Conservation (phyloP, 441 rosid genomes). For the Erodium texanum region DNA sequence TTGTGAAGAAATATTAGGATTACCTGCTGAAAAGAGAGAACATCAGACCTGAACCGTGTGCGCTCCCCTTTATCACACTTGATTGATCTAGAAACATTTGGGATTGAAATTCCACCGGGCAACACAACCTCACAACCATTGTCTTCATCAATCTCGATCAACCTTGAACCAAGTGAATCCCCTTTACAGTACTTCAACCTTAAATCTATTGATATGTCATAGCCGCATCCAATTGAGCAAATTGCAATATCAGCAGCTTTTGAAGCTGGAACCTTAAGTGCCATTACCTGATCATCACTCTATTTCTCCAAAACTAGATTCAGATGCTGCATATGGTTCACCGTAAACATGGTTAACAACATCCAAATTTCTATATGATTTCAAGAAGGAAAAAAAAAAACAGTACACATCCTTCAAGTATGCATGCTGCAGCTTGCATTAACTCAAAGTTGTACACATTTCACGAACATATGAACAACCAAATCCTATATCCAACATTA, state of each 20-base stretch:
- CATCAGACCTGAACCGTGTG: slow-evolving; percentile 66
- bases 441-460: not conserved
- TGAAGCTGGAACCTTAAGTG: slow-evolving; percentile 56
- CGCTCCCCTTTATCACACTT: slow-evolving; percentile 88
- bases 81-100: slow-evolving; percentile 68
- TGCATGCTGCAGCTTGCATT: not conserved
- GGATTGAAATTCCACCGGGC: slow-evolving; percentile 74
- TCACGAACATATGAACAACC: not conserved
- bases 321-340: slow-evolving; percentile 12
- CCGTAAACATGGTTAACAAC: too few species aligned
- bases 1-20: slow-evolving; percentile 2
- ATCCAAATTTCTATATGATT: not conserved
- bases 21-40: slow-evolving; percentile 89
- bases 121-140: slow-evolving; percentile 53
- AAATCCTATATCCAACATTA: not conserved
- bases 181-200: slow-evolving; percentile 72
- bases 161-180: slow-evolving; percentile 33
- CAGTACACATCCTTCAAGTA: not conserved
- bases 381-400: not conserved
- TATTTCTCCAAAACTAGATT: slow-evolving; percentile 16
- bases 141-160: slow-evolving; percentile 64
- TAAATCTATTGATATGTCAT: slow-evolving; percentile 67
- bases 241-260: slow-evolving; percentile 86
- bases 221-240: slow-evolving; percentile 79
- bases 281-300: slow-evolving; percentile 49